Conservation (phyloP, 805 yeast genomes). For the Metschnikowia lachancei region DNA sequence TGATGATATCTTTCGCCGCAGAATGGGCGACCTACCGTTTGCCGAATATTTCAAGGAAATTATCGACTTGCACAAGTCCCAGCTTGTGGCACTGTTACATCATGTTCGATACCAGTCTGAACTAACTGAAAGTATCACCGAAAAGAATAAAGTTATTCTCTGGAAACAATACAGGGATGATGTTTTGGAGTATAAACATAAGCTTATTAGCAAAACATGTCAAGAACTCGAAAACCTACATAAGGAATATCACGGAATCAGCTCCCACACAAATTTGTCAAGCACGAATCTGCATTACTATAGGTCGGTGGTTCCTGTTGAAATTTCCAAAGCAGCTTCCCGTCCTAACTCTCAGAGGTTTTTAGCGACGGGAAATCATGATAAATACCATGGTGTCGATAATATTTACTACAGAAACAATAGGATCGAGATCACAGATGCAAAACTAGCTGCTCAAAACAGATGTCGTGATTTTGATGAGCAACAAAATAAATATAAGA, state of each 20-base stretch:
- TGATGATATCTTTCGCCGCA: slow-evolving; percentile 26
- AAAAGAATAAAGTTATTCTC: slow-evolving; percentile 27
- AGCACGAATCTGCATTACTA: slow-evolving; percentile 24
- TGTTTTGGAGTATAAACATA: slow-evolving; percentile 25
- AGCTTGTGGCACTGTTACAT: slow-evolving; percentile 25
- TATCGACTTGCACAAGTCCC: slow-evolving; percentile 23
- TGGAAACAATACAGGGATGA: slow-evolving; percentile 36
- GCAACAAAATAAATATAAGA: slow-evolving; percentile 12
- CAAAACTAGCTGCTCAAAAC: slow-evolving; percentile 19
- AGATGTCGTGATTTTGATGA: slow-evolving; percentile 4
- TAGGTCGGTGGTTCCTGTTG: slow-evolving; percentile 25
- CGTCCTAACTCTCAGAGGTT: slow-evolving; percentile 12
- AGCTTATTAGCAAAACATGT: slow-evolving; percentile 26
- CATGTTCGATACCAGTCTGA: slow-evolving; percentile 32
- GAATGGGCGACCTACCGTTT: slow-evolving; percentile 23
- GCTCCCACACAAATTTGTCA: slow-evolving; percentile 13
- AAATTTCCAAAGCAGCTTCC: slow-evolving; percentile 12
- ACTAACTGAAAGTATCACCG: slow-evolving; percentile 22
- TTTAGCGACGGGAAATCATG: slow-evolving; percentile 17
- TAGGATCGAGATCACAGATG: slow-evolving; percentile 32
- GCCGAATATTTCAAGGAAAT: slow-evolving; percentile 23
- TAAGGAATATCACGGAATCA: slow-evolving; percentile 29
- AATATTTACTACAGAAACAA: slow-evolving; percentile 29
- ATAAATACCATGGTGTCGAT: slow-evolving; percentile 22
- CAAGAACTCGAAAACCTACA: slow-evolving; percentile 29